phyloP scores from a whole-genome alignment of 257 asterid genomes.

The Capsicum chinense region DNA sequence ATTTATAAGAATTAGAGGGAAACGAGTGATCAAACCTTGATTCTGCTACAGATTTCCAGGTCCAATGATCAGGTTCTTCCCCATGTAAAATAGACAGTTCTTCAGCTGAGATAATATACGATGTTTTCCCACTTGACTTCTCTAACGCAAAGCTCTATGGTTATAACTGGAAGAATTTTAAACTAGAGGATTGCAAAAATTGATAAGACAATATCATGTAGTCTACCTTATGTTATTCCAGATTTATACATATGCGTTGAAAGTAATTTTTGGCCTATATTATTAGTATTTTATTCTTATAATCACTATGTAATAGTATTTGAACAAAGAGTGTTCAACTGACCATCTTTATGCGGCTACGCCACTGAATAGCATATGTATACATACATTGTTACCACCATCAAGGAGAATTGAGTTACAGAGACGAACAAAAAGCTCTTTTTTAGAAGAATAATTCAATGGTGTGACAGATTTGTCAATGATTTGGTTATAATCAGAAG shows the following conservation, averaged over 20 bases:
- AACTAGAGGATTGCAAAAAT: not conserved
- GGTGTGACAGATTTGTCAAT: slow-evolving; percentile 26
- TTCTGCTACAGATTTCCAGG: slow-evolving; percentile 38
- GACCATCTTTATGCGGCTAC: too few species aligned
- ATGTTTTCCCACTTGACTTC: slow-evolving; percentile 39
- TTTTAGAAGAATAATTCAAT: slow-evolving; percentile 34
- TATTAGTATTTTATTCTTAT: too few species aligned
- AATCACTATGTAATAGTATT: too few species aligned
- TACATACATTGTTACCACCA: slow-evolving; percentile 38
- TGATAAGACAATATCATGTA: not conserved
- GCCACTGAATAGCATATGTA: not conserved
- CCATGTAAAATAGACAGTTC: slow-evolving; percentile 26
- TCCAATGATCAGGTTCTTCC: slow-evolving; percentile 35
- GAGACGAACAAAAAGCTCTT: slow-evolving; percentile 37
- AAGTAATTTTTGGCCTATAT: too few species aligned
- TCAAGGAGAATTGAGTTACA: slow-evolving; percentile 40
- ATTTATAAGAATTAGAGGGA: not conserved
- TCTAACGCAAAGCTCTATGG: slow-evolving; percentile 46
- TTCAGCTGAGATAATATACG: slow-evolving; percentile 38
- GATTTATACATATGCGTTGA: too few species aligned
- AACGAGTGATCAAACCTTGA: slow-evolving; percentile 36
- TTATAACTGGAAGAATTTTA: not conserved
- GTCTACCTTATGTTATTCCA: too few species aligned
- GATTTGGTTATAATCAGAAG: slow-evolving; percentile 31
- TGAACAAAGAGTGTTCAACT: too few species aligned